Evolutionary conservation across 768 basidiomycete species (phyloP).

Genomic region (Harrya chromipes): DNA sequence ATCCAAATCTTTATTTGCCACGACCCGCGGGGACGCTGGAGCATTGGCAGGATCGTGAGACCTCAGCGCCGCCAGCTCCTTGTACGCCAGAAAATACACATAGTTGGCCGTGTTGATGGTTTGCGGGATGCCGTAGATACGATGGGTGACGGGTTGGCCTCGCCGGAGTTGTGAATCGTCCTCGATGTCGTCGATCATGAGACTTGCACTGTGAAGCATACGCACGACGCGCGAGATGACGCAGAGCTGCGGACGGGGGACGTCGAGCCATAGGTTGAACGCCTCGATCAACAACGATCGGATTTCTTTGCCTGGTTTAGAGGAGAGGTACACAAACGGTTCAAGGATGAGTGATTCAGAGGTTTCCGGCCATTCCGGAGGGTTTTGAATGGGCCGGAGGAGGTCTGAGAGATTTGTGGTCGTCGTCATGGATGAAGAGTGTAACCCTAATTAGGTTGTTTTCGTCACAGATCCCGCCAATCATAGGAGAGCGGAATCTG

Average conservation of each 20-base stretch:
- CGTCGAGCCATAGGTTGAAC: slow-evolving; percentile 90
- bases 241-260: slow-evolving; percentile 65
- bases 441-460: not conserved
- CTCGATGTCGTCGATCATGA: slow-evolving; percentile 96
- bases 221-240: slow-evolving; percentile 80
- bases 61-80: slow-evolving; percentile 53
- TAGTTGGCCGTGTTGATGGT: slow-evolving; percentile 97
- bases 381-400: slow-evolving; percentile 17
- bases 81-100: slow-evolving; percentile 91
- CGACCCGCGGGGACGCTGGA: slow-evolving; percentile 3
- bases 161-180: slow-evolving; percentile 85
- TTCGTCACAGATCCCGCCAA: no score
- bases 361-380: slow-evolving; percentile 37
- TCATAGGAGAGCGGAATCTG: no score
- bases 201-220: slow-evolving; percentile 93
- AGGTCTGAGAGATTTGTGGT: slow-evolving; percentile 12
- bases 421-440: slow-evolving; percentile 14
- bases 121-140: slow-evolving; percentile 96
- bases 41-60: not conserved
- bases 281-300: slow-evolving; percentile 84
- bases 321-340: slow-evolving; percentile 80
- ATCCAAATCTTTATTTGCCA: slow-evolving; percentile 79
- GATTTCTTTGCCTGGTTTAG: slow-evolving; percentile 91
- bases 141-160: slow-evolving; percentile 86
- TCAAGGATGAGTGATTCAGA: slow-evolving; percentile 55